Percentiles rank a stretch among this genome's conserved stretches.
These are phyloP conservation scores for Pseudogymnoascus sp. DNA, from an alignment of 2,329 filamentous ascomycete species.

Conservation along the genomic window DNA sequence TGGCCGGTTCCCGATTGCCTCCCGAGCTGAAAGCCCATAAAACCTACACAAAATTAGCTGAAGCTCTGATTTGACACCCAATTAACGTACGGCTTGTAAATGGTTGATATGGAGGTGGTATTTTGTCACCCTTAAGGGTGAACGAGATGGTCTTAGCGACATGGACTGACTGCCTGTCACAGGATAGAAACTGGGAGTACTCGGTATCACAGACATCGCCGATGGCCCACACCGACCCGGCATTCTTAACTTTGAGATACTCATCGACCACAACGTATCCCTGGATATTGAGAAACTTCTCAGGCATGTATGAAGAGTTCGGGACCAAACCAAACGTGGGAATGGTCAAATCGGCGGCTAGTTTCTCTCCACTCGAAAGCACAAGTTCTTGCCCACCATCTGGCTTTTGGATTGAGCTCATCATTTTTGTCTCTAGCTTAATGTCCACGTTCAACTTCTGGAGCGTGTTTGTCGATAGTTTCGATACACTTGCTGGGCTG, in stretches of 20 bases:
- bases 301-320: constrained; percentile 46
- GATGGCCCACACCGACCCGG: constrained; percentile 25
- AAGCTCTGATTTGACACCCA: not conserved
- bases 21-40: constrained; percentile 26
- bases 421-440: constrained; percentile 35
- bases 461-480: constrained; percentile 34
- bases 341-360: constrained; percentile 47
- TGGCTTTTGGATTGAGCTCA: constrained; percentile 26
- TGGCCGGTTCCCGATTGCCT: constrained; percentile 32
- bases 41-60: constrained; percentile 12
- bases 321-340: constrained; percentile 47
- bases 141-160: constrained; percentile 21
- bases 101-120: constrained; percentile 17
- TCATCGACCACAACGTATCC: constrained; percentile 44
- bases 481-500: constrained; percentile 18
- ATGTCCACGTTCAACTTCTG: constrained; percentile 43
- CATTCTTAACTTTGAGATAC: constrained; percentile 37
- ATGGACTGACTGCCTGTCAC: constrained; percentile 18
- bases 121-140: constrained; percentile 12
- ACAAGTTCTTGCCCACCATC: constrained; percentile 41
- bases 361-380: constrained; percentile 38
- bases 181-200: constrained; percentile 16
- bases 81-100: constrained; percentile 13
- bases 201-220: constrained; percentile 23
- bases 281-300: constrained; percentile 34